Evolutionary conservation across 805 yeast species (phyloP).

Genomic region (Ogataea wickerhamii): DNA sequence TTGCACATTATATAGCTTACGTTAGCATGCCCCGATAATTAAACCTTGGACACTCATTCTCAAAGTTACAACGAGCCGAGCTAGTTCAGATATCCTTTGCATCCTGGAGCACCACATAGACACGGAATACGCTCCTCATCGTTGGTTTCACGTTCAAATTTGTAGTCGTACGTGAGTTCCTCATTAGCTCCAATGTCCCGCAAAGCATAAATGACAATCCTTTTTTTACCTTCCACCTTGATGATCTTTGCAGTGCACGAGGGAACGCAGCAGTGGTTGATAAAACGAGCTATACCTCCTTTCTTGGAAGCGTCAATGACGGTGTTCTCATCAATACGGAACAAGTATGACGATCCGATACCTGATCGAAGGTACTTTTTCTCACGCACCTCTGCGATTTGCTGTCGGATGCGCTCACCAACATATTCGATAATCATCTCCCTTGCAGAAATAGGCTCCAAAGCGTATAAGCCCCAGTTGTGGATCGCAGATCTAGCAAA

Average conservation of each 20-base stretch:
- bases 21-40: too few species aligned
- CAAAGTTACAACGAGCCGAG: too few species aligned
- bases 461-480: conserved; percentile 96
- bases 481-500: conserved; percentile 96
- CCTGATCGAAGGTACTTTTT: conserved; percentile 82
- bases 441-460: conserved; percentile 91
- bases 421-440: conserved; percentile 98
- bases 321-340: conserved; percentile 88
- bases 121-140: conserved; percentile 87
- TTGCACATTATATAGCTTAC: too few species aligned
- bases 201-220: conserved; percentile 92
- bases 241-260: conserved; percentile 96
- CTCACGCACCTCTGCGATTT: conserved; percentile 90
- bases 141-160: conserved; percentile 86
- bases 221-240: conserved; percentile 87
- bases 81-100: conserved; percentile 91
- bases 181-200: conserved; percentile 84
- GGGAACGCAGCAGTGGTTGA: conserved; percentile 96
- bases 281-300: conserved; percentile 96
- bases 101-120: conserved; percentile 91
- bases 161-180: conserved; percentile 93
- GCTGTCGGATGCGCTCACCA: conserved; percentile 91
- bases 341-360: conserved; percentile 90
- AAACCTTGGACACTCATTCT: too few species aligned
- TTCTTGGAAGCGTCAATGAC: conserved; percentile 96